Conservation (phyloP, 2,329 filamentous ascomycete genomes). For the Magnaporthiopsis poae region DNA sequence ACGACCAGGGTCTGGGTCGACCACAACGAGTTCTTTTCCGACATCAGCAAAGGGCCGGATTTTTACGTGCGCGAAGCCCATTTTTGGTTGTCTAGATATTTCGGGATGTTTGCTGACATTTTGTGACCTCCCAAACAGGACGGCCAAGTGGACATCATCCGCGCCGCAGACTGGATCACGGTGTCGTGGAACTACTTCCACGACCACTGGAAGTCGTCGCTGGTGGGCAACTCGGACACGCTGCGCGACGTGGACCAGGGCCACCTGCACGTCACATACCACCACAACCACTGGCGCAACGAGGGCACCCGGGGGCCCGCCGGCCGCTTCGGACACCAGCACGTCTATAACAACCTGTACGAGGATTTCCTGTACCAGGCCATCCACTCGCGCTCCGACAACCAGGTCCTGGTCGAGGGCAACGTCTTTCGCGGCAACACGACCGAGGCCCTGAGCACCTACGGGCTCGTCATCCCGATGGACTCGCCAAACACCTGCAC, state of each 20-base stretch:
- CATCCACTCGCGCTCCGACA: slow-evolving; percentile 38
- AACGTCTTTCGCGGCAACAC: slow-evolving; percentile 39
- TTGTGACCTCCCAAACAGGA: slow-evolving; percentile 20
- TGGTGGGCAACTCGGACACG: slow-evolving; percentile 30
- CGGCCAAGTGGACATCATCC: slow-evolving; percentile 35
- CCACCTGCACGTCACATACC: slow-evolving; percentile 37
- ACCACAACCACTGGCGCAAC: slow-evolving; percentile 40
- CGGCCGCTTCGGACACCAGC: slow-evolving; percentile 38
- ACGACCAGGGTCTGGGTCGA: slow-evolving; percentile 37
- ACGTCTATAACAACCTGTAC: slow-evolving; percentile 41
- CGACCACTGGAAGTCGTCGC: slow-evolving; percentile 37
- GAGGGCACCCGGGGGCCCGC: slow-evolving; percentile 37
- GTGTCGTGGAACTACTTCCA: slow-evolving; percentile 41
- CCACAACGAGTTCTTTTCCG: slow-evolving; percentile 36
- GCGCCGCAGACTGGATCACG: slow-evolving; percentile 34
- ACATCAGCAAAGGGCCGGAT: slow-evolving; percentile 29
- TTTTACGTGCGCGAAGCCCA: slow-evolving; percentile 19
- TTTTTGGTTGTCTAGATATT: neutral
- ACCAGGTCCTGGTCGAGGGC: slow-evolving; percentile 39
- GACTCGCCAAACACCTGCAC: slow-evolving; percentile 44
- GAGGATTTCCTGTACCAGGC: slow-evolving; percentile 37
- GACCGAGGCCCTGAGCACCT: slow-evolving; percentile 40
- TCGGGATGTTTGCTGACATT: neutral
- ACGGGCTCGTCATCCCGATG: slow-evolving; percentile 44
- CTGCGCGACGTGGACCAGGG: slow-evolving; percentile 32